A percentile compares a stretch with the other conserved stretches of the same genome.
Conservation (phyloP, 805 yeast species). For the Lipomyces orientalis region DNA sequence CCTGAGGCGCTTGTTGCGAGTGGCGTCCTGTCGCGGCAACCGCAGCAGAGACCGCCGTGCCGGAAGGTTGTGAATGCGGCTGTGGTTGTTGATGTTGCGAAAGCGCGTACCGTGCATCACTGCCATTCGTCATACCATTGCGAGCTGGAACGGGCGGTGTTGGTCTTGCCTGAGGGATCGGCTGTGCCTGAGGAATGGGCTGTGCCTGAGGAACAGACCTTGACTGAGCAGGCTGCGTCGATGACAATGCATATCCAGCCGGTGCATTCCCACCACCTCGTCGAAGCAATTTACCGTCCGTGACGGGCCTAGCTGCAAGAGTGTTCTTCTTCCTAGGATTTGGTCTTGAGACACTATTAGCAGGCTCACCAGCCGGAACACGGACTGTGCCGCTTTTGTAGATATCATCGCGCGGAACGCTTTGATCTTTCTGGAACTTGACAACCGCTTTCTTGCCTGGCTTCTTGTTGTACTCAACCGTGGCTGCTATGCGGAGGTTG, state of each 20-base stretch:
- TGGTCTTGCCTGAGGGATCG: conserved; percentile 27
- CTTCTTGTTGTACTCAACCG: conserved; percentile 85
- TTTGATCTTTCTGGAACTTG: conserved; percentile 65
- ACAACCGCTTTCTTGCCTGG: conserved; percentile 79
- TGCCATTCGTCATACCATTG: conserved; percentile 32
- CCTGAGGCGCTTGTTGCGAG: conserved; percentile 23
- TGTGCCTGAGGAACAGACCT: conserved; percentile 27
- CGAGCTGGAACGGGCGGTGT: conserved; percentile 35
- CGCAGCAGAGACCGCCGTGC: conserved; percentile 38
- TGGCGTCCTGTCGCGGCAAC: conserved; percentile 42
- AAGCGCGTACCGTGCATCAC: conserved; percentile 33
- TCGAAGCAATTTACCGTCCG: conserved; percentile 27
- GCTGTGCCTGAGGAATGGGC: conserved; percentile 3
- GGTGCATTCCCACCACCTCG: conserved; percentile 44
- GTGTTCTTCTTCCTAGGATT: conserved; percentile 66
- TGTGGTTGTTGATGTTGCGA: conserved; percentile 41
- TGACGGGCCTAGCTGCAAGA: conserved; percentile 37
- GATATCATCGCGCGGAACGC: conserved; percentile 74
- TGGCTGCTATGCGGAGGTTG: conserved; percentile 68
- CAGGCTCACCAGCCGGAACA: conserved; percentile 80
- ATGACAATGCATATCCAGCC: conserved; percentile 39
- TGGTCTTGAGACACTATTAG: conserved; percentile 69
- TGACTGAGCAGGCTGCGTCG: conserved; percentile 16
- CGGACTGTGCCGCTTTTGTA: conserved; percentile 90
- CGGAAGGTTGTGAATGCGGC: conserved; percentile 37